A percentile compares a stretch with the other conserved stretches of the same genome.
Evolutionary conservation across 2,329 filamentous ascomycete species (phyloP).

Genomic region (Neopestalotiopsis sp.): DNA sequence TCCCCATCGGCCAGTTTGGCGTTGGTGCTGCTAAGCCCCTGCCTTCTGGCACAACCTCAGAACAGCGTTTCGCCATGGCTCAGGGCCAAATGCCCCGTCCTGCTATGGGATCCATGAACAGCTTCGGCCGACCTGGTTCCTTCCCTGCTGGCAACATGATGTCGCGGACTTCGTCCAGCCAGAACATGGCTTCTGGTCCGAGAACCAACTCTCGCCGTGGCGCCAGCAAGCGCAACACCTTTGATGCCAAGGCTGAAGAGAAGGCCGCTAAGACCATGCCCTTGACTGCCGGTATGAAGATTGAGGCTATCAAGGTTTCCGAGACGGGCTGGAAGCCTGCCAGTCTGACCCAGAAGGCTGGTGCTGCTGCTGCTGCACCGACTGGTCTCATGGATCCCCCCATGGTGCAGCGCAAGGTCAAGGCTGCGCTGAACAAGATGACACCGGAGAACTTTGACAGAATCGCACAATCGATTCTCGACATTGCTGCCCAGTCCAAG

Average conservation of each 20-base stretch:
- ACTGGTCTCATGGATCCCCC: conserved; percentile 79
- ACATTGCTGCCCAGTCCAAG: conserved; percentile 93
- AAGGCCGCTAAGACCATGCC: conserved; percentile 88
- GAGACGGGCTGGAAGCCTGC: conserved; percentile 88
- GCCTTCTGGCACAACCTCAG: conserved; percentile 78
- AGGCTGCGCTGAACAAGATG: conserved; percentile 99
- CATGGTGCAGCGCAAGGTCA: conserved; percentile 97
- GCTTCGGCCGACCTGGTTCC: conserved; percentile 64
- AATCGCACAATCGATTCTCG: conserved; percentile 89
- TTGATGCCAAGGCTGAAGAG: conserved; percentile 62
- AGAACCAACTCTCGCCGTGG: conserved; percentile 66
- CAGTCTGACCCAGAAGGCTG: conserved; percentile 60
- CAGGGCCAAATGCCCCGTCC: conserved; percentile 56
- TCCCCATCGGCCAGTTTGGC: conserved; percentile 75
- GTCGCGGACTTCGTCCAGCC: conserved; percentile 68
- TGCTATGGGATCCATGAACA: conserved; percentile 58
- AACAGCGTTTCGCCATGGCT: conserved; percentile 74
- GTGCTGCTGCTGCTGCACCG: conserved; percentile 47
- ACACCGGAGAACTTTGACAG: conserved; percentile 89
- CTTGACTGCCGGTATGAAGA: conserved; percentile 80
- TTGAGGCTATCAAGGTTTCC: conserved; percentile 79
- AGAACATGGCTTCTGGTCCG: conserved; percentile 70
- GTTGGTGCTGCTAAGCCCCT: conserved; percentile 60
- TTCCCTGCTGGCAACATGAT: conserved; percentile 69
- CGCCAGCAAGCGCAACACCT: conserved; percentile 68